Conservation (phyloP, 768 basidiomycete genomes). For the Cystofilobasidium bisporidii region DNA sequence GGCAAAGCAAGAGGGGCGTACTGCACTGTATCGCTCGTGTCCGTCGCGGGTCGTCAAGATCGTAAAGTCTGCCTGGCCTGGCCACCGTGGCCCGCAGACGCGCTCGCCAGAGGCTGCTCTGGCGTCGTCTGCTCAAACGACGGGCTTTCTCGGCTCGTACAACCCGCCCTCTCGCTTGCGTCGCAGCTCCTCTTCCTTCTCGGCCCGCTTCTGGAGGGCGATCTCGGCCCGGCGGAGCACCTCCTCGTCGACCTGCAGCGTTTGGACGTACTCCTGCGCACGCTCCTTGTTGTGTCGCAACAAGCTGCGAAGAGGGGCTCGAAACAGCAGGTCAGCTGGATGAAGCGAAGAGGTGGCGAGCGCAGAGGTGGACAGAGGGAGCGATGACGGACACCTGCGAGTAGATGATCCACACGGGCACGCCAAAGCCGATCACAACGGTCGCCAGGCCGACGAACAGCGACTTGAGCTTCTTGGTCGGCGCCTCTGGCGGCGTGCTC, state of each 20-base stretch:
- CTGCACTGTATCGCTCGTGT: too few species aligned
- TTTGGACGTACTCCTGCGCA: not conserved
- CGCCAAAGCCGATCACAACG: constrained; percentile 8
- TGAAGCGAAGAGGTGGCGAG: too few species aligned
- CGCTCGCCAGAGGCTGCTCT: too few species aligned
- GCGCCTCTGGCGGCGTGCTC: constrained; percentile 4
- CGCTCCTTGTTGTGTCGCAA: constrained; percentile 2
- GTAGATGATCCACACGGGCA: constrained; percentile 14
- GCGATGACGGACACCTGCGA: not conserved
- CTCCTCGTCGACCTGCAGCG: not conserved
- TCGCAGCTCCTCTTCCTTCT: not conserved
- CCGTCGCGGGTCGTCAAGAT: not conserved
- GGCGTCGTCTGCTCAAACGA: not conserved
- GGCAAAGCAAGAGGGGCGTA: too few species aligned
- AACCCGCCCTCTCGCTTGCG: not conserved
- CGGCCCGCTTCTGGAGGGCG: not conserved
- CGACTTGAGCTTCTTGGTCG: not conserved
- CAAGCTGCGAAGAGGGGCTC: not conserved
- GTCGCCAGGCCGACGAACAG: not conserved
- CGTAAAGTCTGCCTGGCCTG: not conserved
- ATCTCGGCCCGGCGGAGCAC: constrained; percentile 4
- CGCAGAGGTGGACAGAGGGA: not conserved
- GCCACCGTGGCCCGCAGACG: too few species aligned
- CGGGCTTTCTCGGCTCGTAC: not conserved
- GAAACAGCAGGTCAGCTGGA: not conserved